phyloP scores from a whole-genome alignment of 164 flowering plant species.

The Annona squamosa region DNA sequence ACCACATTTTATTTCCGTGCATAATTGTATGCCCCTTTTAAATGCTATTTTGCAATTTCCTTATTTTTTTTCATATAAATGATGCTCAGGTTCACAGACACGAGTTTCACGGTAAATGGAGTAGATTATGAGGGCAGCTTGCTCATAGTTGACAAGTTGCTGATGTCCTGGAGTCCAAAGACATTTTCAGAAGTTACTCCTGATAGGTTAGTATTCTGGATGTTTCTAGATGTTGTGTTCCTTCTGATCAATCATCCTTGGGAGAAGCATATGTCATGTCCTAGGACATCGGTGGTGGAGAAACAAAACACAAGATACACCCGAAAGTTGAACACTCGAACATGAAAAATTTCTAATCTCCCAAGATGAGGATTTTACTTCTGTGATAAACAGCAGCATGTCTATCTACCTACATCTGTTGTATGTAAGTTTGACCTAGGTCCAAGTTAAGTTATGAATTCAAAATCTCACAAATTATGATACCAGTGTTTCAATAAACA shows the following conservation, averaged over 20 bases:
- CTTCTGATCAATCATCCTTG: no score
- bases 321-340: not conserved
- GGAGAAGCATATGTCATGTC: not conserved
- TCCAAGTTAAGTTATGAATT: no score
- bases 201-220: conserved; percentile 40
- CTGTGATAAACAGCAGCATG: no score
- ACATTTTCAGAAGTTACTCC: conserved; percentile 62
- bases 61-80: not conserved
- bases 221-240: not conserved
- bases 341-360: no score
- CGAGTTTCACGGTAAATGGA: conserved; percentile 76
- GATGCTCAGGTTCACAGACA: conserved; percentile 47
- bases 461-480: no score
- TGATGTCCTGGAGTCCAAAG: conserved; percentile 78
- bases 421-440: no score
- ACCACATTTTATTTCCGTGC: not conserved
- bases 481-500: no score
- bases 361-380: no score
- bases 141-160: conserved; percentile 72
- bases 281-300: no score
- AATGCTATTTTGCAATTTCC: not conserved
- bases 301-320: not conserved
- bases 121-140: conserved; percentile 81
- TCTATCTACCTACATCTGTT: no score
- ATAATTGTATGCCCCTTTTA: not conserved